Conservation (phyloP, 2,329 filamentous ascomycete genomes). For the Colletotrichum tabaci region DNA sequence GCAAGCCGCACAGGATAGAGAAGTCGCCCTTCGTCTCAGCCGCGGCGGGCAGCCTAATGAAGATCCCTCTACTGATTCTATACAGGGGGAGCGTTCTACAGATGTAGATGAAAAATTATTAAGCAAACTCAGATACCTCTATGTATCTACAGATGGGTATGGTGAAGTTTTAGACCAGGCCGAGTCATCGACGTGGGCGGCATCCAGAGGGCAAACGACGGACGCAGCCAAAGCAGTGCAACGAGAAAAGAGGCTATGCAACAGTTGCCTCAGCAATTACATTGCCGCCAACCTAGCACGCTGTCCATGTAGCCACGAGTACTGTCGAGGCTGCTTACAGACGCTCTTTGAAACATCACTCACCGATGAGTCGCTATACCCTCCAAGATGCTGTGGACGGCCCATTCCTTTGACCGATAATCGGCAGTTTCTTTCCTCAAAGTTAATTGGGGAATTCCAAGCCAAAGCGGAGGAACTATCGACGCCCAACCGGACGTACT, state of each 20-base stretch:
- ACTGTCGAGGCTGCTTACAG: conserved; percentile 65
- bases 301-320: conserved; percentile 61
- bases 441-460: conserved; percentile 54
- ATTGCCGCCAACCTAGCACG: background rate
- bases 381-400: conserved; percentile 66
- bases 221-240: background rate
- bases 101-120: background rate
- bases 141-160: background rate
- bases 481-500: conserved; percentile 66
- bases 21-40: conserved; percentile 7
- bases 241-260: background rate
- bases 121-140: background rate
- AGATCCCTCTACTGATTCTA: background rate
- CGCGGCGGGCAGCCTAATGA: background rate
- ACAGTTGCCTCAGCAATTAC: background rate
- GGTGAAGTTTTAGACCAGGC: background rate
- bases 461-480: conserved; percentile 64
- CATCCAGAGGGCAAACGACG: background rate
- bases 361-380: conserved; percentile 67
- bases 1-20: conserved; percentile 15
- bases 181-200: background rate
- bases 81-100: background rate
- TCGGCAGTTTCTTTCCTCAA: background rate
- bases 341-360: conserved; percentile 60
- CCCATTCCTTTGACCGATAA: conserved; percentile 53